Evolutionary conservation across 768 basidiomycete species (phyloP).

Genomic region (Podaxis mareebaensis): DNA sequence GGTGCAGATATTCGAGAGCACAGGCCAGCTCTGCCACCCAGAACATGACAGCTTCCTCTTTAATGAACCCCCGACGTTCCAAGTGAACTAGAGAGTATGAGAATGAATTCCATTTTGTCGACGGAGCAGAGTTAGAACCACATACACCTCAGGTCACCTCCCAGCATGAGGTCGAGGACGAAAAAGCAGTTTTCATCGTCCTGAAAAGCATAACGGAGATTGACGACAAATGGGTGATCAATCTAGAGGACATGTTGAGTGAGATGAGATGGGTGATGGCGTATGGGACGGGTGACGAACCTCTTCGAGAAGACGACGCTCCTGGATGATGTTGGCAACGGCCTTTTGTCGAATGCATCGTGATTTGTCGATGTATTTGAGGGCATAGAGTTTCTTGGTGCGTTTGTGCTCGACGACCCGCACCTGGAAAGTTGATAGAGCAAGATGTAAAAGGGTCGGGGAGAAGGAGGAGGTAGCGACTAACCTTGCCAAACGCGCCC

Average conservation of each 20-base stretch:
- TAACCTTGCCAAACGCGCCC: conserved; percentile 97
- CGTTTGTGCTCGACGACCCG: conserved; percentile 96
- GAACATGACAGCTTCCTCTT: conserved; percentile 77
- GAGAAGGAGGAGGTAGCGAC: conserved; percentile 22
- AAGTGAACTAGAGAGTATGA: conserved; percentile 66
- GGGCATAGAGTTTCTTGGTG: conserved; percentile 87
- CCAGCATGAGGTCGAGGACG: conserved; percentile 94
- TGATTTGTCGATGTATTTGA: conserved; percentile 98
- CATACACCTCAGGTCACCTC: conserved; percentile 91
- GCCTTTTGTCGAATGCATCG: conserved; percentile 90
- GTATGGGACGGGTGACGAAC: conserved; percentile 37
- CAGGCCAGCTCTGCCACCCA: conserved; percentile 88
- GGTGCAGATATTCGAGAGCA: conserved; percentile 87
- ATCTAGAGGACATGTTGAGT: conserved; percentile 46
- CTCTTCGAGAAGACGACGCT: conserved; percentile 90
- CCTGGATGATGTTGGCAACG: conserved; percentile 91
- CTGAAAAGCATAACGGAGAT: conserved; percentile 94
- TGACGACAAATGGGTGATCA: conserved; percentile 87
- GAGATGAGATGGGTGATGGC: conserved; percentile 6
- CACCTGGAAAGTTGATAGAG: conserved; percentile 53
- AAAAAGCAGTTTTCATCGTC: conserved; percentile 98
- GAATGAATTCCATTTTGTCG: conserved; percentile 7
- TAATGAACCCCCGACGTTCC: conserved; percentile 65
- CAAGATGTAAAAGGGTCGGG: conserved; percentile 2
- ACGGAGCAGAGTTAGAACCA: conserved; percentile 18